phyloP scores from a whole-genome alignment of 2,329 filamentous ascomycete genomes.

The Colletotrichum liriopes region DNA sequence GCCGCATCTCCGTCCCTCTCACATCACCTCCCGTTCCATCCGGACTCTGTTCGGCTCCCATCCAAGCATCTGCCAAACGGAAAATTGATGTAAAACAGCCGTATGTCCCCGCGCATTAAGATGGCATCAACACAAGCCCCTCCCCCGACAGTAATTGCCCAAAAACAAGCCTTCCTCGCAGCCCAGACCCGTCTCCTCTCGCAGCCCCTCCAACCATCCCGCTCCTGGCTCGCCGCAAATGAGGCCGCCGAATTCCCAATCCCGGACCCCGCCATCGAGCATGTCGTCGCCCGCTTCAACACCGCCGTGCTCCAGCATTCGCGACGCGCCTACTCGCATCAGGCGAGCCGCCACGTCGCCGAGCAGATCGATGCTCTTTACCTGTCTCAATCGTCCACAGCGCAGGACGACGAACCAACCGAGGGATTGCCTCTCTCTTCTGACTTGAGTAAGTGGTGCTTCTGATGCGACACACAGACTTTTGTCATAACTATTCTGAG shows the following conservation, averaged over 20 bases:
- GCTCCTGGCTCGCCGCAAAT: constrained; percentile 67
- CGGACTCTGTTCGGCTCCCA: neutral
- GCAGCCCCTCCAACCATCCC: constrained; percentile 70
- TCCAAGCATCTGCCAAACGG: neutral
- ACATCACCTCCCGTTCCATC: constrained; percentile 1
- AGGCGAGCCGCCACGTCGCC: constrained; percentile 79
- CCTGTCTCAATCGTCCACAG: constrained; percentile 56
- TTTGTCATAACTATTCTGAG: neutral
- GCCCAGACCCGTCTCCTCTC: constrained; percentile 76
- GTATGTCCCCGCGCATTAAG: neutral
- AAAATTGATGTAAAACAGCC: neutral
- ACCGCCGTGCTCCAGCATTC: constrained; percentile 76
- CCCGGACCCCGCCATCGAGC: constrained; percentile 67
- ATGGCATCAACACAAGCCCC: constrained; percentile 41
- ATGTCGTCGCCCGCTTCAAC: constrained; percentile 73
- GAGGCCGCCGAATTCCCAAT: constrained; percentile 58
- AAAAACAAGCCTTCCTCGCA: constrained; percentile 77
- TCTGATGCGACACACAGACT: neutral
- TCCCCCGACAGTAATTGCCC: constrained; percentile 70
- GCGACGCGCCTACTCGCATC: constrained; percentile 76
- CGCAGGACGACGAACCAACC: constrained; percentile 54
- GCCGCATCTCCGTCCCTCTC: constrained; percentile 7
- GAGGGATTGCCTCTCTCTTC: constrained; percentile 58
- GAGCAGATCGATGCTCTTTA: constrained; percentile 81
- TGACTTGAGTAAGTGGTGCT: constrained; percentile 60